phyloP scores from a whole-genome alignment of 225 moss, liverwort and hornwort species.

The Rhytidiadelphus loreus region DNA sequence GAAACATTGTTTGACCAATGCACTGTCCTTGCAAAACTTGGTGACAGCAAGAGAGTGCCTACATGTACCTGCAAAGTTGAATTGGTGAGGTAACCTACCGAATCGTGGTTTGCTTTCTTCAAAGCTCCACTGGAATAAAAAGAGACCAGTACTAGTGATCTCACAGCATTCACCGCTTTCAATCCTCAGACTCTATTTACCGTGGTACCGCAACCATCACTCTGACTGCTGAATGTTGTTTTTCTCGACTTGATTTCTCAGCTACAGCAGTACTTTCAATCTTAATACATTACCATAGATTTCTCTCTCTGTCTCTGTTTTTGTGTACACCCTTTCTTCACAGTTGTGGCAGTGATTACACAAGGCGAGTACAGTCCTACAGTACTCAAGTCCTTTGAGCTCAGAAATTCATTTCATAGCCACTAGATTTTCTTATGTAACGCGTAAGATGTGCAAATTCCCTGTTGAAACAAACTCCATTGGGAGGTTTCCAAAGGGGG shows the following conservation, averaged over 20 bases:
- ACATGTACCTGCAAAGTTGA: neutral
- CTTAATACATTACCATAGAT: neutral
- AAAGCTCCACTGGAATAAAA: neutral
- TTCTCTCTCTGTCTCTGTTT: neutral
- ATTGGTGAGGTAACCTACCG: neutral
- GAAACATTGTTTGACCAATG: neutral
- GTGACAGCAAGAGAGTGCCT: neutral
- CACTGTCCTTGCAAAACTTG: neutral
- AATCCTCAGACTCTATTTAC: neutral
- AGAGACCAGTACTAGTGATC: neutral
- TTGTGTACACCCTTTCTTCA: neutral
- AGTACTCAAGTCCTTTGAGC: neutral
- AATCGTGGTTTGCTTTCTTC: neutral
- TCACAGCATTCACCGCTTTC: neutral
- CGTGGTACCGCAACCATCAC: neutral
- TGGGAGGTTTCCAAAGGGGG: neutral
- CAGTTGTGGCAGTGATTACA: too few species aligned
- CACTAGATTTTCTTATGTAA: neutral
- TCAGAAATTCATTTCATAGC: neutral
- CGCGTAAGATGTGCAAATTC: neutral
- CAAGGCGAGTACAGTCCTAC: neutral
- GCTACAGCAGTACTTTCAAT: neutral
- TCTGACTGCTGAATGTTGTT: neutral
- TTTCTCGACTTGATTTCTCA: neutral
- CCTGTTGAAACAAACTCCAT: neutral